Evolutionary conservation across 495 filamentous ascomycete genomes (phyloP).

Genomic region (Penicillium waksmanii): DNA sequence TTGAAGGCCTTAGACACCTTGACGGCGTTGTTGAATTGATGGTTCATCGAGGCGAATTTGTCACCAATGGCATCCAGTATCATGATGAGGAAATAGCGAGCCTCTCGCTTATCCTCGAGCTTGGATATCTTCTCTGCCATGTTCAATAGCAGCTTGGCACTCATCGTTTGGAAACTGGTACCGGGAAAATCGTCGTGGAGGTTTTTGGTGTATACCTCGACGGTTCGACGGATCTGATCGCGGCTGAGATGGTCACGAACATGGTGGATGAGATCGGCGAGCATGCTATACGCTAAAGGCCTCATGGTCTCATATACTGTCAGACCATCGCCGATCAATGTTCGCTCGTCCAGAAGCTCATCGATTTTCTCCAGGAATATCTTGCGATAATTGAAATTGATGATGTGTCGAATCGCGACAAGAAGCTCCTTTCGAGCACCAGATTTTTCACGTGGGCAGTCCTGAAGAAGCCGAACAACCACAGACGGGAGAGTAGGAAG

Average conservation of each 20-base stretch:
- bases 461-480: conserved; percentile 87
- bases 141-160: conserved; percentile 93
- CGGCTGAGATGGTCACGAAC: conserved; percentile 81
- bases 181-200: conserved; percentile 95
- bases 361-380: conserved; percentile 96
- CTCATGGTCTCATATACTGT: conserved; percentile 97
- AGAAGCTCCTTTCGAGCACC: conserved; percentile 91
- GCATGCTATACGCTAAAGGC: conserved; percentile 96
- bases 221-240: conserved; percentile 90
- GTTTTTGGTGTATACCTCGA: conserved; percentile 96
- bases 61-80: conserved; percentile 97
- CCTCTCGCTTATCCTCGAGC: conserved; percentile 87
- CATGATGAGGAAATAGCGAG: conserved; percentile 94
- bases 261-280: conserved; percentile 97
- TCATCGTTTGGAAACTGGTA: conserved; percentile 99
- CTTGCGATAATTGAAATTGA: conserved; percentile 97
- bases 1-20: conserved; percentile 83
- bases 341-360: conserved; percentile 89
- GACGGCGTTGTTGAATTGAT: conserved; percentile 90
- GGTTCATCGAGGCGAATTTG: conserved; percentile 98
- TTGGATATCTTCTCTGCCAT: conserved; percentile 97
- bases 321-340: conserved; percentile 90
- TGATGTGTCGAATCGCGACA: conserved; percentile 96
- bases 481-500: conserved; percentile 85
- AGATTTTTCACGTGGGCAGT: conserved; percentile 93